Evolutionary conservation across 129 eudicot species (phyloP).

Genomic region (Artemisia annua): DNA sequence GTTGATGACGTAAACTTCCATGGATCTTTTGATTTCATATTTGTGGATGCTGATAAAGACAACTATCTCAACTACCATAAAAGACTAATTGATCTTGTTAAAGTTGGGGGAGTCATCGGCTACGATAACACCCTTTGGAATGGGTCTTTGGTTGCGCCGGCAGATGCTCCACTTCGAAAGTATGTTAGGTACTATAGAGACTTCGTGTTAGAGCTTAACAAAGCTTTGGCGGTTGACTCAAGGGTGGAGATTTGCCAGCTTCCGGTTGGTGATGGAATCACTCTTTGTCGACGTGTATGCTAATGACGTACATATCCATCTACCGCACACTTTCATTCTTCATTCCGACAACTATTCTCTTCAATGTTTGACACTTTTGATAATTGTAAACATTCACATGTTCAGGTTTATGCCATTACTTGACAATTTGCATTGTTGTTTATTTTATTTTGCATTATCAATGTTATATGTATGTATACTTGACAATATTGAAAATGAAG

Average conservation of each 20-base stretch:
- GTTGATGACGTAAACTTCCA: constrained; percentile 20
- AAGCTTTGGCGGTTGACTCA: constrained; percentile 27
- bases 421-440: no score
- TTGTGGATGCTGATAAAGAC: constrained; percentile 36
- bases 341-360: no score
- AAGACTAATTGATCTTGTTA: constrained; percentile 27
- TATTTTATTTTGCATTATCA: no score
- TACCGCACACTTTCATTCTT: no score
- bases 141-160: constrained; percentile 31
- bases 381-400: no score
- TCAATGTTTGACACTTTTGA: no score
- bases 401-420: no score
- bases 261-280: constrained; percentile 33
- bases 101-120: constrained; percentile 32
- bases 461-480: no score
- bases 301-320: background rate
- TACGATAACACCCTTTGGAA: constrained; percentile 37
- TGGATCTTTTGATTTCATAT: constrained; percentile 34
- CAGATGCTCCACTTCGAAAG: constrained; percentile 28
- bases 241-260: constrained; percentile 31
- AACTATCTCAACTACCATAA: constrained; percentile 32
- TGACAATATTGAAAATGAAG: no score
- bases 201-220: constrained; percentile 29
- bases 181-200: constrained; percentile 33
- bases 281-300: constrained; percentile 22